These are phyloP conservation scores for Xanthoconium stramineum DNA, from an alignment of 768 basidiomycete genomes.

Conservation along the genomic window DNA sequence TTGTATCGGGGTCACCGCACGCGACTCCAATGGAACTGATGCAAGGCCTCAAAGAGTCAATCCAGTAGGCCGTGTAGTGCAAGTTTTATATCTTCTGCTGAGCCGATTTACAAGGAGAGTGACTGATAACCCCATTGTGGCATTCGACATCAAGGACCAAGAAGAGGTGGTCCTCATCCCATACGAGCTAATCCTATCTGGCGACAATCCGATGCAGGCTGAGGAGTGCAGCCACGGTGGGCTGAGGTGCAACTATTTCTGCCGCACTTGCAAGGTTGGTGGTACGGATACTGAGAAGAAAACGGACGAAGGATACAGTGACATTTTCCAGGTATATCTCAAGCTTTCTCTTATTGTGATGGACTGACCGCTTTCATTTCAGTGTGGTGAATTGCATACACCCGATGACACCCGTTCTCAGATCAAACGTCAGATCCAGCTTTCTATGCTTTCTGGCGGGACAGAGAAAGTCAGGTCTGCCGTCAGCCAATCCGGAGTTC, in stretches of 20 bases:
- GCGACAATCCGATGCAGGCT: no score
- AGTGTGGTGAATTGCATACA: conserved; percentile 7
- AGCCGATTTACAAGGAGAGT: background rate
- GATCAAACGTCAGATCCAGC: conserved; percentile 7
- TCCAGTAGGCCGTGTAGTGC: conserved; percentile 13
- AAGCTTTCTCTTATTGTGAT: background rate
- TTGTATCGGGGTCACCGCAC: conserved; percentile 34
- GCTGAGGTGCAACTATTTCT: conserved; percentile 23
- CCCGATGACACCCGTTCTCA: background rate
- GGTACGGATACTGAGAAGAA: conserved; percentile 23
- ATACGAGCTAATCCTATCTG: conserved; percentile 15
- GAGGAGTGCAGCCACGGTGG: conserved; percentile 31
- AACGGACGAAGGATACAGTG: conserved; percentile 24
- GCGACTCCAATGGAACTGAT: conserved; percentile 34
- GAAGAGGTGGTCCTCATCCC: conserved; percentile 23
- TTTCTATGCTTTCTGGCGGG: conserved; percentile 3
- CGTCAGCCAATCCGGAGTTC: conserved; percentile 36
- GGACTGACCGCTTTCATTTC: background rate
- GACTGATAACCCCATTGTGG: background rate
- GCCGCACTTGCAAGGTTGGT: conserved; percentile 16
- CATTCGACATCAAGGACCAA: conserved; percentile 22
- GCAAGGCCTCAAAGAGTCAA: conserved; percentile 25
- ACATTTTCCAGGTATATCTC: conserved; percentile 16
- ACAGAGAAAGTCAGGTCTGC: conserved; percentile 7
- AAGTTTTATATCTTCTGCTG: no score